Evolutionary conservation across 257 asterid genomes (phyloP).

Genomic region (Vinca minor): DNA sequence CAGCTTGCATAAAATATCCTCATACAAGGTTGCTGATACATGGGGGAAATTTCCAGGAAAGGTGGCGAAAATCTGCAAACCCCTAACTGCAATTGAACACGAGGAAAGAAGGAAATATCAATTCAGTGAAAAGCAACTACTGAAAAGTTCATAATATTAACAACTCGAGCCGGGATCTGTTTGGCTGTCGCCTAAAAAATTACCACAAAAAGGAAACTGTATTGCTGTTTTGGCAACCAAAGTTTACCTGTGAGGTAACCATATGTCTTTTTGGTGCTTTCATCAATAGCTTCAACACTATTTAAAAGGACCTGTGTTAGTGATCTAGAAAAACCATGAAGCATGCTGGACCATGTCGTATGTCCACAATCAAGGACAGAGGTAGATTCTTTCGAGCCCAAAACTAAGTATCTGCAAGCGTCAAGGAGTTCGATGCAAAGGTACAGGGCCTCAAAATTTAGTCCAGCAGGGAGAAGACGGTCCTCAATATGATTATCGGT

Average conservation of each 20-base stretch:
- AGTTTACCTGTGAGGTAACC: conserved; percentile 52
- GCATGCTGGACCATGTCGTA: conserved; percentile 46
- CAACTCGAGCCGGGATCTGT: background rate
- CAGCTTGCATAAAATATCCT: conserved; percentile 56
- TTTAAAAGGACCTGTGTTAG: conserved; percentile 41
- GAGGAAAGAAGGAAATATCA: background rate
- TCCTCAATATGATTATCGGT: conserved; percentile 24
- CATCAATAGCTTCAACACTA: conserved; percentile 32
- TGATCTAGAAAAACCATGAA: conserved; percentile 38
- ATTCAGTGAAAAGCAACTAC: background rate
- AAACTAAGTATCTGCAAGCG: conserved; percentile 56
- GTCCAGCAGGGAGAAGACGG: conserved; percentile 22
- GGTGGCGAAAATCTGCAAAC: conserved; percentile 72
- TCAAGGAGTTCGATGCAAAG: conserved; percentile 65
- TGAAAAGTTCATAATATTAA: background rate
- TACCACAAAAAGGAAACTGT: background rate
- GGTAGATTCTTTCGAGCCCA: conserved; percentile 27
- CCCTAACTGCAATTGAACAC: conserved; percentile 53
- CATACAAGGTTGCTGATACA: conserved; percentile 44
- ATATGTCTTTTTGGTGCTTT: conserved; percentile 33
- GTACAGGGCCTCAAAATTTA: conserved; percentile 54
- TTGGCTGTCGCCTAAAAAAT: background rate
- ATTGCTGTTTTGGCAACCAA: conserved; percentile 1
- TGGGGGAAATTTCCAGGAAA: conserved; percentile 61
- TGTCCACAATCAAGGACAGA: conserved; percentile 24